Evolutionary conservation across 495 filamentous ascomycete species (phyloP).

Genomic region (Pseudomonodictys pantanalensis): DNA sequence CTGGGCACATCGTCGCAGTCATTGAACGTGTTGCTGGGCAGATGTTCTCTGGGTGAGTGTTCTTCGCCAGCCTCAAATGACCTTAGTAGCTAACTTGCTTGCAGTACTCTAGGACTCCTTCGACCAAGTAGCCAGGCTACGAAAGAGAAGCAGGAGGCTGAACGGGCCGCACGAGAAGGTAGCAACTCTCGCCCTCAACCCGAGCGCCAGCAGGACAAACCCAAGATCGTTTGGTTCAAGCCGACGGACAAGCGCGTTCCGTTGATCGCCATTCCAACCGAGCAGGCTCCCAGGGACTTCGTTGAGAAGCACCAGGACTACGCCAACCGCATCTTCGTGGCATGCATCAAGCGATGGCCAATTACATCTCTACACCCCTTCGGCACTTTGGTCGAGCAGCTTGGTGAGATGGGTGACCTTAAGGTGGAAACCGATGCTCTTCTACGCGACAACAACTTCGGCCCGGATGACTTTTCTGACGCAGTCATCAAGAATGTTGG

Average conservation of each 20-base stretch:
- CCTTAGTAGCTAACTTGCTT: not conserved
- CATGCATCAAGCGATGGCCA: slow-evolving; percentile 98
- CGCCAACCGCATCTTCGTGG: slow-evolving; percentile 94
- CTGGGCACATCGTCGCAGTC: slow-evolving; percentile 94
- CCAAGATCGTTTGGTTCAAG: slow-evolving; percentile 99
- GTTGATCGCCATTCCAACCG: slow-evolving; percentile 94
- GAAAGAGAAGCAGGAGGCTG: slow-evolving; percentile 98
- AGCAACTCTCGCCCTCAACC: slow-evolving; percentile 69
- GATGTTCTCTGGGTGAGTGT: slow-evolving; percentile 84
- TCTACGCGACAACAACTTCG: slow-evolving; percentile 97
- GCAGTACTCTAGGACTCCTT: slow-evolving; percentile 76
- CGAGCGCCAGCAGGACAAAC: slow-evolving; percentile 88
- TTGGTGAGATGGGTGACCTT: slow-evolving; percentile 94
- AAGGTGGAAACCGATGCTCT: slow-evolving; percentile 97
- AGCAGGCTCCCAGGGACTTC: slow-evolving; percentile 95
- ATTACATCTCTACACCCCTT: slow-evolving; percentile 99
- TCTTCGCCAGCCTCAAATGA: not conserved
- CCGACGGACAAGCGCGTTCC: slow-evolving; percentile 98
- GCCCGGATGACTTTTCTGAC: slow-evolving; percentile 94
- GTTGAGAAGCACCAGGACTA: slow-evolving; percentile 98
- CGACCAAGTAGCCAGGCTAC: slow-evolving; percentile 98
- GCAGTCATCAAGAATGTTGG: slow-evolving; percentile 91
- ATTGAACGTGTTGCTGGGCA: slow-evolving; percentile 95
- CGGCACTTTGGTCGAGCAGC: slow-evolving; percentile 92
- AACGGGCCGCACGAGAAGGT: slow-evolving; percentile 87